A percentile compares a stretch with the other conserved stretches of the same genome.
These are phyloP conservation scores for Entamoeba histolytica DNA, from an alignment of 208 protist species.

Conservation along the genomic window DNA sequence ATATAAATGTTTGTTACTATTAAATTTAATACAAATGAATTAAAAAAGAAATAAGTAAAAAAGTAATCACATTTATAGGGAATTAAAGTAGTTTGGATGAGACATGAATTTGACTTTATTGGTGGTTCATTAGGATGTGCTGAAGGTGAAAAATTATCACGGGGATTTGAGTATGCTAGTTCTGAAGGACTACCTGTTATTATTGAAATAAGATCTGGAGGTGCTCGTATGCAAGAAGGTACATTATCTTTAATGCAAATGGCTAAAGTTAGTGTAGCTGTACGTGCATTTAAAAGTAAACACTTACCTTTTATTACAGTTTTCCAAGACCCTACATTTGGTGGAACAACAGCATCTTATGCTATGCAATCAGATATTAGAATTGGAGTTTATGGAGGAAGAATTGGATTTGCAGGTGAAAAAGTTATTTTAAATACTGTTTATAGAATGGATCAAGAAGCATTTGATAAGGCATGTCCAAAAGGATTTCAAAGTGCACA, in stretches of 20 bases:
- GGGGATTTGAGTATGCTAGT: conserved; percentile 28
- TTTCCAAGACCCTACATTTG: conserved; percentile 34
- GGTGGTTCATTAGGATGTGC: conserved; percentile 27
- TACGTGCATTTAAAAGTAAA: conserved; percentile 7
- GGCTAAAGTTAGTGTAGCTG: conserved; percentile 32
- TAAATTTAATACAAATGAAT: too few relatives aligned
- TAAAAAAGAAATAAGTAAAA: too few relatives aligned
- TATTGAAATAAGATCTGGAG: conserved; percentile 23
- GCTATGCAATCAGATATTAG: conserved; percentile 33
- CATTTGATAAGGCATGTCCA: conserved; percentile 31
- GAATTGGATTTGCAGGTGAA: conserved; percentile 31
- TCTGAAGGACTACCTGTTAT: conserved; percentile 22
- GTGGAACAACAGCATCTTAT: conserved; percentile 31
- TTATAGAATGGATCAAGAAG: conserved; percentile 26
- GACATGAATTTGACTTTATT: not conserved
- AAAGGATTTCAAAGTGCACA: conserved; percentile 28
- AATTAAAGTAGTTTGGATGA: not conserved
- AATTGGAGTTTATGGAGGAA: conserved; percentile 24
- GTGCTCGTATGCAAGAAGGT: conserved; percentile 39
- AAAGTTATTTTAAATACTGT: conserved; percentile 36
- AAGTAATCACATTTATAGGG: not conserved
- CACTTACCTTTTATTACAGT: conserved; percentile 27
- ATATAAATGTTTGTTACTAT: not conserved
- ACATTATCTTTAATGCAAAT: conserved; percentile 36
- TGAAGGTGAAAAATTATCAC: conserved; percentile 30